Base-by-base conservation (phyloP, 768 basidiomycete genomes). In the Rhizopogon vesiculosus region DNA sequence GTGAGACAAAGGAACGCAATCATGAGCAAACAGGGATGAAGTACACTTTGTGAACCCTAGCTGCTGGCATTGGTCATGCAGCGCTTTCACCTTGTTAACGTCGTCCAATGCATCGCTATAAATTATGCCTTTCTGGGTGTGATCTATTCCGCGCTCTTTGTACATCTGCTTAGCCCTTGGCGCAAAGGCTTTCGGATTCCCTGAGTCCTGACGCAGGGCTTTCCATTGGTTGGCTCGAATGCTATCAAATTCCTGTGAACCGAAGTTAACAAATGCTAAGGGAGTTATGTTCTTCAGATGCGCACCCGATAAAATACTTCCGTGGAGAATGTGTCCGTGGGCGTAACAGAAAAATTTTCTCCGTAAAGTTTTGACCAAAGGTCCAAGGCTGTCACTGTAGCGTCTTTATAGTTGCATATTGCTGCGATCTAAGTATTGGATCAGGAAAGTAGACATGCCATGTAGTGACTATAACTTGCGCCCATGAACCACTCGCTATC, bases 291-390 rank as follows among this genome's bases (percentile, higher is more conserved):
- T 40, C 40, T n/a, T 40, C n/a, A 39, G 16, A 15, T 12, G 16
- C 58, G 41, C 66, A 82, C 93, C 72, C 83, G 79, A 76, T 93
- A 94, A 73, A 98, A 98, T 0, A 82, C 85, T 33, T 81, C 72
- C 1, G 90, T 91, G 7, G 94, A 90, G 71, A 97, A 98, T 0
- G 97, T 99, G 71, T 99, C 97, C 12, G 97, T 97, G 33, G 98
- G 75, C 18, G 94, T 93, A 56, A 92, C 81, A 52, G 87, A 79
- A 29, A 84, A 72, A 19, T 64, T 57, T 33, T 73, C 61, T 5
- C 74, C 72, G 62, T 89, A 87, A 42, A 88, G 84, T 45, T 81
- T 71, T 65, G 98, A 91, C 97, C 97, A 99, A 50, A 91, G 79
- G 42, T 87, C 78, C 66, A 98, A 76, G 0, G 93, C 92, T 10